Evolutionary conservation across 2,329 filamentous ascomycete genomes (phyloP).

Genomic region (Epichloe bromicola): DNA sequence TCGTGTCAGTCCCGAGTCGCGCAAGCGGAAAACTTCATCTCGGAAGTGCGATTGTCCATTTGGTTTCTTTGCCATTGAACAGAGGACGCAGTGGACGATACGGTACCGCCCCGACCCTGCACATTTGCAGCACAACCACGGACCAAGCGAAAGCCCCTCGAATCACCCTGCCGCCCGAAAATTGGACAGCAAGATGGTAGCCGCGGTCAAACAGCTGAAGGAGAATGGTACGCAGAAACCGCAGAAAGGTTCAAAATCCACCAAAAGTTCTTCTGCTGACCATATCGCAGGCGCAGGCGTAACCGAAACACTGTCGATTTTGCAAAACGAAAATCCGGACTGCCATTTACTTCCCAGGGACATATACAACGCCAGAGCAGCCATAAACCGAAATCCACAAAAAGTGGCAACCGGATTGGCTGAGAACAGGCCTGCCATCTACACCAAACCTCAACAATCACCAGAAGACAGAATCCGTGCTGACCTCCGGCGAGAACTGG

Average conservation of each 20-base stretch:
- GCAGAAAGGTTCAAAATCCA: conserved; percentile 1
- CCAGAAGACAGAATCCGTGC: conserved; percentile 51
- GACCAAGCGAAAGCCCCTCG: conserved; percentile 53
- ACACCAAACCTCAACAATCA: conserved; percentile 51
- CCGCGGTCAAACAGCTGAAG: conserved; percentile 52
- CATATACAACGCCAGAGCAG: conserved; percentile 55
- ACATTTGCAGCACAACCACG: conserved; percentile 51
- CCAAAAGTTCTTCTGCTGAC: conserved; percentile 8
- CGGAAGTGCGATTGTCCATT: conserved; percentile 56
- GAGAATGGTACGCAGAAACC: conserved; percentile 42
- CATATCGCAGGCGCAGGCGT: conserved; percentile 43
- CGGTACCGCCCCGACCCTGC: conserved; percentile 46
- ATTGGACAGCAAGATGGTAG: conserved; percentile 54
- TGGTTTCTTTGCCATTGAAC: conserved; percentile 57
- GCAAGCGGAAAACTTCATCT: conserved; percentile 55
- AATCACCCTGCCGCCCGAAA: conserved; percentile 53
- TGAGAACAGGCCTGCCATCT: conserved; percentile 50
- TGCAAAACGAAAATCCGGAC: conserved; percentile 50
- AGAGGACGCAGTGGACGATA: conserved; percentile 53
- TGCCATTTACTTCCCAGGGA: conserved; percentile 51
- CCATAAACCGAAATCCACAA: conserved; percentile 51
- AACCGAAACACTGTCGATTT: conserved; percentile 51
- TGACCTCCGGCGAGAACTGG: conserved; percentile 47
- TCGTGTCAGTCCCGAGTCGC: conserved; percentile 48
- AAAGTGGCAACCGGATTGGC: conserved; percentile 47